Evolutionary conservation across 2,329 filamentous ascomycete species (phyloP), one percentile per base, ranked within the genome.

Genomic region (Chlorencoelia australis): DNA sequence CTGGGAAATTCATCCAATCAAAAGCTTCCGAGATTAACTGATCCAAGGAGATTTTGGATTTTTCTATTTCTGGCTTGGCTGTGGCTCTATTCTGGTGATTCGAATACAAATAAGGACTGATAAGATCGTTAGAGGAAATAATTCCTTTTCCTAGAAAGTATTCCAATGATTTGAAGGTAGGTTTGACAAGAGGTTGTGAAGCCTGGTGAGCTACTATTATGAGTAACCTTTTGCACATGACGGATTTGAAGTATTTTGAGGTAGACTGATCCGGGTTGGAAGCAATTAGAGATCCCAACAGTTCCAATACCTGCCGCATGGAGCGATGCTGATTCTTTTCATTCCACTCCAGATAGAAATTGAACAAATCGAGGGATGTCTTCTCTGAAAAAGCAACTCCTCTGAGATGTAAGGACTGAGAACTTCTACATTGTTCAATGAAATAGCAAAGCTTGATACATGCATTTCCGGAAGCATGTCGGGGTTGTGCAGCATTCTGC

Each of bases 321-420:
- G 75, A 75, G 8, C 75, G 65, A 47, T 78, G 71, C 41, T 75
- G 70, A 49, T 79, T 75, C 38, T 71, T 72, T 49, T 79, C 75
- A 47, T 76, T 78, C 73, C 75, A 79, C 48, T 79, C 74, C 33
- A 79, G 61, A 51, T 75, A 81, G 49, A 76, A 79, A 36, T 69
- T 61, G 57, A 79, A 77, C 16, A 80, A 58, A 35, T 60, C 59
- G 33, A 67, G 46, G 14, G 62, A 65, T 3, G 69, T 66, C 19
- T 59, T 51, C 42, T 63, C 55, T 8, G 66, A 67, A 42, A 73
- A 76, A 2, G 69, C 69, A 63, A 73, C 73, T 7, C 50, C 44
- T 30, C 53, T 59, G 20, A 78, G 50, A 4, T 46, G 39, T 17
- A 57, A 42, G 7, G 65, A 63, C 10, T 51, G 45, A 3, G 74